Base-by-base conservation (phyloP, 2,329 filamentous ascomycete genomes). In the Xylaria sp. region DNA sequence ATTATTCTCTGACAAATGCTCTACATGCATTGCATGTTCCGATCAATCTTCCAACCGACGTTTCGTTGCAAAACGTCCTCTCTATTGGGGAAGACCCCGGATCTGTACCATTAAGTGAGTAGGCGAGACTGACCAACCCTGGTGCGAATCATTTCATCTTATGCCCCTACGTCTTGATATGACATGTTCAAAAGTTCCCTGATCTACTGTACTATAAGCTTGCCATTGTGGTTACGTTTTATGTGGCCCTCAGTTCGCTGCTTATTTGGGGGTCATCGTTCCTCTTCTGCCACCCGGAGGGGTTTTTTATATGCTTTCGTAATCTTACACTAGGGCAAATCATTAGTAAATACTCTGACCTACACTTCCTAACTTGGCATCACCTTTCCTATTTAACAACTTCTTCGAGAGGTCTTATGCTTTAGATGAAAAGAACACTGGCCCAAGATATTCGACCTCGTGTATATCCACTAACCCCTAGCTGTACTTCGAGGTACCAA, bases 111-210 rank as follows among this genome's bases (percentile, higher is more conserved):
- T 59, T 60, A 40, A 38, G 36, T 54, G 38, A 53, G 40, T 53
- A 57, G 38, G 48, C 20, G 40, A 40, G 26, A 42, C 60, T 42
- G 40, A 33, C 31, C 38, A 38, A 51, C 59, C 71, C 74, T 71
- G 72, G 72, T 68, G 71, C 64, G 48, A 61, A 74, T 74, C 72
- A 72, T 71, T 63, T 62, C 33, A 54, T 57, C 38, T 58, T 23
- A 56, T 54, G 51, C 64, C 42, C 60, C 60, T 72, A 63, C 65
- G 71, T 64, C 68, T 69, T 68, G 59, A 69, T 67, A 71, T 70
- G 65, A 40, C 57, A 70, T 72, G 65, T 71, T 58, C 56, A 33
- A 65, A 59, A 28, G 26, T 59, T 68, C 40, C 62, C 13, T 66
- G 56, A 59, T 66, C 64, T 59, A 40, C 56, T 69, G 49, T 68